Evolutionary conservation across 2,329 filamentous ascomycete species (phyloP).

Genomic region (Exophiala viscosa): DNA sequence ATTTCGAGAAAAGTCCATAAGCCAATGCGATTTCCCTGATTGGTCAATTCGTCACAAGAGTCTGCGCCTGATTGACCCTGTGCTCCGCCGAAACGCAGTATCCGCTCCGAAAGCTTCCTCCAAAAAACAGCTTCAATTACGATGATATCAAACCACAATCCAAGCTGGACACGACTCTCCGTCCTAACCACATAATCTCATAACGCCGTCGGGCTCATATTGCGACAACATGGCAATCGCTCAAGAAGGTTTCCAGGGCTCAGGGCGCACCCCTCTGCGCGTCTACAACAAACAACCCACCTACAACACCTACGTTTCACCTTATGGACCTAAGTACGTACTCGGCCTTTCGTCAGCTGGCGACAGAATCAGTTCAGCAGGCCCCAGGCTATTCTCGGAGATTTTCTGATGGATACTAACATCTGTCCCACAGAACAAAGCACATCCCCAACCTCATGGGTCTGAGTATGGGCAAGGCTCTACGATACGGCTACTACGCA

Average conservation of each 20-base stretch:
- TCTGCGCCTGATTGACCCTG: not conserved
- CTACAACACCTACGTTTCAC: conserved; percentile 51
- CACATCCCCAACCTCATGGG: conserved; percentile 28
- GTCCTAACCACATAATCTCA: no score
- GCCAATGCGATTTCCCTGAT: no score
- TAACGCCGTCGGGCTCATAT: not conserved
- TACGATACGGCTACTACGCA: conserved; percentile 44
- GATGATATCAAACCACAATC: not conserved
- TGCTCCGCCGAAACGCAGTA: no score
- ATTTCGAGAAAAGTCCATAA: no score
- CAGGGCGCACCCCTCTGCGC: conserved; percentile 23
- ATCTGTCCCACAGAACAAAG: conserved; percentile 10
- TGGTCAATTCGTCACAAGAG: no score
- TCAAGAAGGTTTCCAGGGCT: conserved; percentile 18
- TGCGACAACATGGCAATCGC: not conserved
- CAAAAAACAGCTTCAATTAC: no score
- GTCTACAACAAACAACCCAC: conserved; percentile 26
- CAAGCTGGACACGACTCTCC: no score
- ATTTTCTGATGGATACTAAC: not conserved
- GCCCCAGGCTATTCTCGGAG: no score
- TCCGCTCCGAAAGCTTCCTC: no score
- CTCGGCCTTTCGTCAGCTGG: conserved; percentile 53
- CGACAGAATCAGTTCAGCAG: no score
- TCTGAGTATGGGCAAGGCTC: conserved; percentile 19
- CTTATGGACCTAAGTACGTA: conserved; percentile 58